These are phyloP conservation scores for Astrephomene gubernaculifera DNA, from an alignment of 139 green algal species.

Conservation along the genomic window DNA sequence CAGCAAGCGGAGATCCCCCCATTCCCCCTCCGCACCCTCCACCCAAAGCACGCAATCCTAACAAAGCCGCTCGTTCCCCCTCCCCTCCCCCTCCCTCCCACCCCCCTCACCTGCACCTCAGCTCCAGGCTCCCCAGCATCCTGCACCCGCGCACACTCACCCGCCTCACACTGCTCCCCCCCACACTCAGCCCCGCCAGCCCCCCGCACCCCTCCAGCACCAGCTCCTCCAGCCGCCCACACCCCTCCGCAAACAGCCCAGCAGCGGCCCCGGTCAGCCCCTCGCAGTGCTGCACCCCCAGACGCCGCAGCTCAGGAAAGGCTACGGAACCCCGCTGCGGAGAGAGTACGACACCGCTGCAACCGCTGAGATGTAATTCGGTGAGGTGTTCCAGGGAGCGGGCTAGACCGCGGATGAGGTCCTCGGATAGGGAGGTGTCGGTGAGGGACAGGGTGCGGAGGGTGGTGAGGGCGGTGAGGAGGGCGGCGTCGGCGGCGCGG, in stretches of 20 bases:
- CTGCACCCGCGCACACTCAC: constrained; percentile 64
- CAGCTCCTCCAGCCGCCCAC: constrained; percentile 18
- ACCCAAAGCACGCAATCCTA: not conserved
- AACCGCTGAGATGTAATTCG: not conserved
- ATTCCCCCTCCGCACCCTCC: not conserved
- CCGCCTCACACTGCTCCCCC: constrained; percentile 51
- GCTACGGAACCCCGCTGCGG: not conserved
- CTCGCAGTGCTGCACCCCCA: constrained; percentile 8
- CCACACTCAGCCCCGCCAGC: constrained; percentile 53
- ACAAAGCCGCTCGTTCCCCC: not conserved
- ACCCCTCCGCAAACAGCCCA: constrained; percentile 15
- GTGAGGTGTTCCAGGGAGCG: not conserved
- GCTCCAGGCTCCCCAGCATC: constrained; percentile 60
- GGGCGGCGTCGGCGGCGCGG: not conserved
- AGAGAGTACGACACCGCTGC: not conserved
- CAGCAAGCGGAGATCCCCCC: not conserved
- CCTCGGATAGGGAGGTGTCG: not conserved
- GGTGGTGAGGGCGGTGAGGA: not conserved
- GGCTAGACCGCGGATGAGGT: not conserved
- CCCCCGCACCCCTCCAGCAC: constrained; percentile 44
- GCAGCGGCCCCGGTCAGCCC: not conserved
- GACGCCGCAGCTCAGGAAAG: not conserved
- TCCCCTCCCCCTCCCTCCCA: not conserved
- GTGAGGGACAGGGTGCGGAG: not conserved
- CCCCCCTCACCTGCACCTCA: constrained; percentile 54